Conservation (phyloP, 345 rosid genomes). For the Rhodamnia rubescens region DNA sequence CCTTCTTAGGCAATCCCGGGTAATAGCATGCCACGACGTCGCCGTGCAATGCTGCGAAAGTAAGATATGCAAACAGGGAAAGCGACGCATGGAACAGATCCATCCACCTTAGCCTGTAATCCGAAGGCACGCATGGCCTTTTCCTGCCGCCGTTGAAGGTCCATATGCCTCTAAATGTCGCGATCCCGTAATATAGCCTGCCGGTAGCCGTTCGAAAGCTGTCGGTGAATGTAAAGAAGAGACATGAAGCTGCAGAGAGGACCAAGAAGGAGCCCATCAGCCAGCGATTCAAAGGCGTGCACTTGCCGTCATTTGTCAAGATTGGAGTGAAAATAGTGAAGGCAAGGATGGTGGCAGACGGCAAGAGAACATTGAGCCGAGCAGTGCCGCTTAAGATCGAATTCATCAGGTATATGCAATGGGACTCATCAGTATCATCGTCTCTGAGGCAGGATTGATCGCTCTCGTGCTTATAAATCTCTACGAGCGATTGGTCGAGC, state of each 20-base stretch:
- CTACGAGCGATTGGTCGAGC: not conserved
- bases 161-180: slow-evolving; percentile 34
- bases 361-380: slow-evolving; percentile 36
- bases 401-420: slow-evolving; percentile 21
- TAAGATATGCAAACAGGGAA: slow-evolving; percentile 25
- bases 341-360: slow-evolving; percentile 39
- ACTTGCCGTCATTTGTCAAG: slow-evolving; percentile 31
- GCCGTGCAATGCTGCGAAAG: slow-evolving; percentile 26
- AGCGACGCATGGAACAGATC: slow-evolving; percentile 31
- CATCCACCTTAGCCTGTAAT: slow-evolving; percentile 29
- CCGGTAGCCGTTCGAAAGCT: slow-evolving; percentile 30
- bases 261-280: slow-evolving; percentile 21
- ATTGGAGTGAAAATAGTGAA: slow-evolving; percentile 47
- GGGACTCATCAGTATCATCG: slow-evolving; percentile 23
- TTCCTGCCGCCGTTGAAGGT: slow-evolving; percentile 29
- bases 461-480: not conserved
- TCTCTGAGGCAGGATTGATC: slow-evolving; percentile 12
- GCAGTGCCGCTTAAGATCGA: slow-evolving; percentile 40
- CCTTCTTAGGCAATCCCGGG: slow-evolving; percentile 27
- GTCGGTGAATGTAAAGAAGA: slow-evolving; percentile 30
- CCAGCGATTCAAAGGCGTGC: slow-evolving; percentile 22
- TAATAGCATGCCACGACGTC: slow-evolving; percentile 33
- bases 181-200: slow-evolving; percentile 33
- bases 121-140: slow-evolving; percentile 26
- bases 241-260: slow-evolving; percentile 24